Evolutionary conservation across 805 yeast species (phyloP), one percentile per base, ranked within the genome.

Genomic region (Wickerhamia fluorescens): DNA sequence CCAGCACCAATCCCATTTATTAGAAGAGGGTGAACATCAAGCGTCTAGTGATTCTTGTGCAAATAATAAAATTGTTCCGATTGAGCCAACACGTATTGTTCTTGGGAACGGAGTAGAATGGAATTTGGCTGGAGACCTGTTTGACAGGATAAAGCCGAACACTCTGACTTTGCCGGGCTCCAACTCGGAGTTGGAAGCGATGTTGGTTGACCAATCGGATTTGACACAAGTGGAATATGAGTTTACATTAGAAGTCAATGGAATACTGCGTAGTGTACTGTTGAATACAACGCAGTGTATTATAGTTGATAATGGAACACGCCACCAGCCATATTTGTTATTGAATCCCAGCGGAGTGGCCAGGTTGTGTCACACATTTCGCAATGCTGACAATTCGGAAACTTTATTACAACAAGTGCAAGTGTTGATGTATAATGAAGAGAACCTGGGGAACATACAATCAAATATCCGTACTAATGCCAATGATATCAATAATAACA

Each of bases 211-310:
- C 27, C 62, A 55, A 36, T 25, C 51, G 4, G 51, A 47, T 15
- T 30, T 53, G 5, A 41, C 57, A 4, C 27, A 44, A 4, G 30
- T 40, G 4, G 44, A 40, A 7, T 62, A 54, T 33, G 51, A 49
- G 30, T 38, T 57, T 16, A 34, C 40, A 4, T 23, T 49, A 14
- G 35, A 32, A 7, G 29, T 36, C 11, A 54, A 44, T 8, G 33
- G 29, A 4, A 30, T 28, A 7, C 29, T 24, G 4, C 26, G 33
- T 16, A 27, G 16, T 4, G 53, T 49, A 3, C 32, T 33, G 3
- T 46, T 66, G 29, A 52, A 52, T 25, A 45, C 64, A 0, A 61
- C 65, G 14, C 69, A 67, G 26, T 64, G 71, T 38, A 62, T 66
- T 8, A 35, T 66, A 5, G 71, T 65, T 16, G 52, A 56, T 21